Evolutionary conservation across 129 eudicot genomes (phyloP).

Genomic region (Helianthus annuus): HanXRQr2.0-SUNRISE NC_035443.2:7553905-7554404

Average conservation of each 20-base stretch:
- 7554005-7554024: constrained; percentile 64
- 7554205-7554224: neutral
- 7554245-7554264: neutral
- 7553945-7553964: constrained; percentile 15
- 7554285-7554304: neutral
- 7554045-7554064: constrained; percentile 55
- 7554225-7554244: neutral
- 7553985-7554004: constrained; percentile 73
- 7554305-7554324: no score
- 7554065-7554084: constrained; percentile 49
- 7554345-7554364: no score
- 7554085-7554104: constrained; percentile 60
- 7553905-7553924: constrained; percentile 31
- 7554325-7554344: no score
- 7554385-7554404: no score
- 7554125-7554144: constrained; percentile 91
- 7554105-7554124: constrained; percentile 76
- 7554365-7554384: no score
- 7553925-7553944: constrained; percentile 23
- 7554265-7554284: neutral
- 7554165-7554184: constrained; percentile 60
- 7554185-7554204: constrained; percentile 65
- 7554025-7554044: constrained; percentile 79
- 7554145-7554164: constrained; percentile 86
- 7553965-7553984: constrained; percentile 34